Evolutionary conservation across 1,139 yeast genomes (phyloP).

Genomic region (Candida tetrigidarum): DNA sequence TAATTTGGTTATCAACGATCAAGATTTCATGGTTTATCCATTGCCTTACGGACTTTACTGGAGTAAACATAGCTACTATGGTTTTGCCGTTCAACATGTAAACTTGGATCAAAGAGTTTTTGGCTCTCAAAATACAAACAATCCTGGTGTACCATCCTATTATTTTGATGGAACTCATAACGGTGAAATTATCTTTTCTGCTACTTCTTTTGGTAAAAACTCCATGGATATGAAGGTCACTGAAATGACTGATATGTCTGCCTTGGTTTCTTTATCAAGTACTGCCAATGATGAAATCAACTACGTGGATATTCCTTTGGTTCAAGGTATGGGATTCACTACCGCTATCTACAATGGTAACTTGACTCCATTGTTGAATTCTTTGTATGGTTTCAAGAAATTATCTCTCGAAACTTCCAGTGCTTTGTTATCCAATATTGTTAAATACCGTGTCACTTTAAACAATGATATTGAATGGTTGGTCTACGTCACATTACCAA

Average conservation of each 20-base stretch:
- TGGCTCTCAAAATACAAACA: slow-evolving; percentile 51
- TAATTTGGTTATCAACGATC: slow-evolving; percentile 70
- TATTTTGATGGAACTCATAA: slow-evolving; percentile 59
- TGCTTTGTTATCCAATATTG: slow-evolving; percentile 43
- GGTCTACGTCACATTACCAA: slow-evolving; percentile 43
- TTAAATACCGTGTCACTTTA: slow-evolving; percentile 61
- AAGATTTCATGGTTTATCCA: slow-evolving; percentile 70
- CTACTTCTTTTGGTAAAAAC: slow-evolving; percentile 47
- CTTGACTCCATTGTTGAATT: slow-evolving; percentile 54
- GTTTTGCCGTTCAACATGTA: slow-evolving; percentile 73
- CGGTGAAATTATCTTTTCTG: slow-evolving; percentile 59
- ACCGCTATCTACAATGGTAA: slow-evolving; percentile 66
- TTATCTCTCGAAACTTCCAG: slow-evolving; percentile 51
- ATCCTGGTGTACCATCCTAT: slow-evolving; percentile 35
- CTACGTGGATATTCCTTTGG: slow-evolving; percentile 46
- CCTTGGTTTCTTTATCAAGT: slow-evolving; percentile 49
- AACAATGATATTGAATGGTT: slow-evolving; percentile 48
- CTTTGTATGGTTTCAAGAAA: slow-evolving; percentile 55
- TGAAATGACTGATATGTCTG: slow-evolving; percentile 62
- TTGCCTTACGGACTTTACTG: slow-evolving; percentile 85
- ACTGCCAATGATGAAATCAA: slow-evolving; percentile 24
- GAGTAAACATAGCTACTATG: slow-evolving; percentile 44
- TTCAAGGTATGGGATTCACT: slow-evolving; percentile 82
- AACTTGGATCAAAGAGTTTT: slow-evolving; percentile 60
- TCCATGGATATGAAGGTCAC: slow-evolving; percentile 44